phyloP scores from a whole-genome alignment of 345 rosid species.

The Tarenaya hassleriana region DNA sequence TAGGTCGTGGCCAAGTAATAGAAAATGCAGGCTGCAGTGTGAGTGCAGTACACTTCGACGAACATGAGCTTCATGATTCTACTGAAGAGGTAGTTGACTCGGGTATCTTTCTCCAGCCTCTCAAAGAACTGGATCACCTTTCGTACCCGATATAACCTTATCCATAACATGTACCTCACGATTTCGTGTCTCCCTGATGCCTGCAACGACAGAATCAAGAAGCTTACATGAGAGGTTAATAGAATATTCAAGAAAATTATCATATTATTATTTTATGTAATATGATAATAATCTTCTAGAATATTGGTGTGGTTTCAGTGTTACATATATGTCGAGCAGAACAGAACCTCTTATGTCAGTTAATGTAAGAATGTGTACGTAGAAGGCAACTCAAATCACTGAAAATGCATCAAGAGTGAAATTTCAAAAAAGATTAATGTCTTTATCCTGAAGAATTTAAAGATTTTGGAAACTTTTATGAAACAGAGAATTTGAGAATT shows the following conservation, averaged over 20 bases:
- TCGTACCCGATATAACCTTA: constrained; percentile 61
- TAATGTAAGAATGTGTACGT: background rate
- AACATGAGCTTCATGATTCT: constrained; percentile 66
- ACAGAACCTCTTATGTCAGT: no score
- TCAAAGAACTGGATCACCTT: constrained; percentile 48
- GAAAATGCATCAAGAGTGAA: no score
- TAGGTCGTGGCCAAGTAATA: constrained; percentile 78
- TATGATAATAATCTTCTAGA: no score
- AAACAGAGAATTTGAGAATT: no score
- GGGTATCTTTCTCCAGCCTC: constrained; percentile 63
- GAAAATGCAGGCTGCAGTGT: constrained; percentile 87
- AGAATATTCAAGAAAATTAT: no score
- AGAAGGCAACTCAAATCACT: background rate
- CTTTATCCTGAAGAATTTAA: no score
- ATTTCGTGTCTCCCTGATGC: constrained; percentile 50
- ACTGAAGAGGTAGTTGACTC: constrained; percentile 65
- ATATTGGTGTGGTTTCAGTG: no score
- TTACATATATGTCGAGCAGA: no score
- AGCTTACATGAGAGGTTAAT: no score
- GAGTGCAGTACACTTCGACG: constrained; percentile 80
- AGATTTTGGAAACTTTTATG: no score
- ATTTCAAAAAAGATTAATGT: no score
- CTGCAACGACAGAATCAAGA: constrained; percentile 29
- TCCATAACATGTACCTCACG: constrained; percentile 75
- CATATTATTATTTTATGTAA: no score